Percentiles rank a stretch among this genome's conserved stretches.
phyloP scores from a whole-genome alignment of 1,284 basidiomycete genomes.

The Rhodotorula sp. region DNA sequence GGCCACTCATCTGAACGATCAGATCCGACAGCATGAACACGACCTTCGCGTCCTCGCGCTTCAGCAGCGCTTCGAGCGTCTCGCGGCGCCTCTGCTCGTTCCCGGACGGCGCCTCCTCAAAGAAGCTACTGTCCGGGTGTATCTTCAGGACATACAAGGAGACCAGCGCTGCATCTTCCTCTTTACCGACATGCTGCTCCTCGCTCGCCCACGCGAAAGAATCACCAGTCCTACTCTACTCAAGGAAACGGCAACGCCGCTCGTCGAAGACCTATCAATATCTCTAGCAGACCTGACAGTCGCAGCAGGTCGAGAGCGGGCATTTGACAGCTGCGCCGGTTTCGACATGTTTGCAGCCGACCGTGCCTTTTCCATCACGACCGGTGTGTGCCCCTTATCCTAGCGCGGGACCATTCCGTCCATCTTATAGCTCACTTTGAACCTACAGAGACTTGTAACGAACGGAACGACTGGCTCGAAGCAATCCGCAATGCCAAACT shows the following conservation, averaged over 20 bases:
- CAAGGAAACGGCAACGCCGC: no score
- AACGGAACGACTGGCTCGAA: constrained; percentile 67
- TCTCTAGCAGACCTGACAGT: no score
- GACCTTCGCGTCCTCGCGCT: constrained; percentile 70
- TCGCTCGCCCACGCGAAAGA: constrained; percentile 50
- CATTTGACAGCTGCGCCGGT: no score
- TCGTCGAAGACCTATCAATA: no score
- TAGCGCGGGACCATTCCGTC: no score
- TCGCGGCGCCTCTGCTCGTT: constrained; percentile 70
- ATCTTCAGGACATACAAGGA: no score
- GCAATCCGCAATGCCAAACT: constrained; percentile 71
- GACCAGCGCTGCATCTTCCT: constrained; percentile 56
- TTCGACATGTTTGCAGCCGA: no score
- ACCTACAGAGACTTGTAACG: constrained; percentile 35
- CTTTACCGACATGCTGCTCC: constrained; percentile 76
- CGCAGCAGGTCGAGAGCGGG: no score
- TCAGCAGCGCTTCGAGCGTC: constrained; percentile 67
- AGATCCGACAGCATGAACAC: constrained; percentile 70
- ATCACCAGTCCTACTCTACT: no score
- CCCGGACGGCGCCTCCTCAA: constrained; percentile 76
- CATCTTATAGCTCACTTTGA: no score
- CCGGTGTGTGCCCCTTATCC: no score
- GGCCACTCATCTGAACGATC: constrained; percentile 71
- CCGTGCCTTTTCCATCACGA: no score
- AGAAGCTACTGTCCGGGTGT: constrained; percentile 56